Base-by-base conservation (phyloP, 257 asterid species). In the Capsicum baccatum region DNA sequence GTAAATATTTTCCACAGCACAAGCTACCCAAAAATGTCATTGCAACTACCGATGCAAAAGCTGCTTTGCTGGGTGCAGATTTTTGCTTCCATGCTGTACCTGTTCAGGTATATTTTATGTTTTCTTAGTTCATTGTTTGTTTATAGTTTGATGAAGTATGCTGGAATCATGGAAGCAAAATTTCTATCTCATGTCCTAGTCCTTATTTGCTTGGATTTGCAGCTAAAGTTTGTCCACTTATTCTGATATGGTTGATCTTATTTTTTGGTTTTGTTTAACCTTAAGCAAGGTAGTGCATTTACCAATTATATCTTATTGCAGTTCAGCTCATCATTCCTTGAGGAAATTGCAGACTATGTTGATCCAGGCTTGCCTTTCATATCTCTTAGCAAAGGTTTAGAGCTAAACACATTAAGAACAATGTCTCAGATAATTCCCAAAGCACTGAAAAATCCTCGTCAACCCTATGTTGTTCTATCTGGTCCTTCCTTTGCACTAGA, bases 41-140 rank as follows among this genome's bases (percentile, higher is more conserved):
- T 86, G 98, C 98, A 67, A 95, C 97, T 58, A 92, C 94, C 76
- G 94, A 94, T 91, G 97, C 97, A 85, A 89, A 88, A 92, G 91
- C 92, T 83, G 98, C 98, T 88, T 86, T 95, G 66, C 89, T 79
- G 82, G 93, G 91, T 90, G 98, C 98, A 26, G 93, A 95, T 86
- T 95, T 94, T 89, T 95, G 98, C 90, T 93, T 94, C 88, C 98
- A 95, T 87, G 97, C 98, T 14, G 98, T 95, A 79, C 98, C 98
- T 64, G 98, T 95, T 76, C 98, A 94, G 98, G 98, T 95, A 56
- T 66, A 58, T 74, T 82, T 59, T 79, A 44, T 71, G 71, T 73
- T 79, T 71, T 62, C 80, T 82, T 54, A 16, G 35, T 42, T 48
- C 74, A 39, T 54, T 10, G 9, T 71, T 66, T 81, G 73, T 9